phyloP scores from a whole-genome alignment of 176 grass and related monocot genomes.

The Phyllostachys edulis region DNA sequence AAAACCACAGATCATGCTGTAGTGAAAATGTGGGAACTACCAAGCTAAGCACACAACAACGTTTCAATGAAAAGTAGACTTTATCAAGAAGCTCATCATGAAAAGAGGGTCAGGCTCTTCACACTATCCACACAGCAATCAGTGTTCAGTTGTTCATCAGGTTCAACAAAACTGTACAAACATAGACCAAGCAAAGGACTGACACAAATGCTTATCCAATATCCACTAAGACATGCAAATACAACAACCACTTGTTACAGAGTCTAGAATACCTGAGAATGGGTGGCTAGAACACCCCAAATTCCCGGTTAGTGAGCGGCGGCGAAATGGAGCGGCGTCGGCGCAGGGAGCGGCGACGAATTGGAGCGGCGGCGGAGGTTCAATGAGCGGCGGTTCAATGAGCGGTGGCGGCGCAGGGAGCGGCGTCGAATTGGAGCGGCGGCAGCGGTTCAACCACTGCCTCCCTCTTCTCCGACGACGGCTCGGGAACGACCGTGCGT shows the following conservation, averaged over 20 bases:
- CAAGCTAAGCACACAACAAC: neutral
- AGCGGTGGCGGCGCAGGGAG: no score
- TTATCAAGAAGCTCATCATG: neutral
- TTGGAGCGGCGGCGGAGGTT: no score
- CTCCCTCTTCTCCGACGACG: no score
- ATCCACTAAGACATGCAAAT: conserved; percentile 11
- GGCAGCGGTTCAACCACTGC: no score
- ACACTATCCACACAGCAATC: neutral
- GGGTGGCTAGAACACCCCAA: no score
- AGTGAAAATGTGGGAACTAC: neutral
- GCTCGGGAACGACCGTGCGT: no score
- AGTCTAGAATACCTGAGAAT: no score
- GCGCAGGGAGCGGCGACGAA: no score
- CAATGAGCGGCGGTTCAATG: no score
- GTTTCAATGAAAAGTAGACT: neutral
- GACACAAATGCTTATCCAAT: neutral
- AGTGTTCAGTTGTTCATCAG: neutral
- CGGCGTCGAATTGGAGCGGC: no score
- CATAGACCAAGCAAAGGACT: neutral
- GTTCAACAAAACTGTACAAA: neutral
- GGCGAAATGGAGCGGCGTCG: no score
- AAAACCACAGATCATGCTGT: neutral
- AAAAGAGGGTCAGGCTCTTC: neutral
- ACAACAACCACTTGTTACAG: neutral
- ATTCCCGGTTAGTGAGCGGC: no score